Evolutionary conservation across 179 eudicot genomes (phyloP).

Genomic region (Silene noctiflora): DNA sequence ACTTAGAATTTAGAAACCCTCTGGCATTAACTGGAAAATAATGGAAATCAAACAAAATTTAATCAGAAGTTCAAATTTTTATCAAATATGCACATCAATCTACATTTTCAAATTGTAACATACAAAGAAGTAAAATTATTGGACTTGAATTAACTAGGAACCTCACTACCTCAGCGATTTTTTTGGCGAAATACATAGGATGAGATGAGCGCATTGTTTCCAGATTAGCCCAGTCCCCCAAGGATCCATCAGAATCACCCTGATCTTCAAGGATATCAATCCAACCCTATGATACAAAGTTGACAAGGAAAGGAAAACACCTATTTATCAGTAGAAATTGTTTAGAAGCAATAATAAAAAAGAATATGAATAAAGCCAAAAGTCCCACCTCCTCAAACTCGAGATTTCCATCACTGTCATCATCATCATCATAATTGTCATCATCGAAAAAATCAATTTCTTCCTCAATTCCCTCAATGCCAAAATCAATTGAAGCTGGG

Average conservation of each 20-base stretch:
- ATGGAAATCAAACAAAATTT: not conserved
- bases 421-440: conserved; percentile 33
- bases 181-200: conserved; percentile 87
- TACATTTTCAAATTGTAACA: not conserved
- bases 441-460: conserved; percentile 57
- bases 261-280: conserved; percentile 63
- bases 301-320: conserved; percentile 10
- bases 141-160: conserved; percentile 22
- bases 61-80: not conserved
- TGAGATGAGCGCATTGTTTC: conserved; percentile 88
- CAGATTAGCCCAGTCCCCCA: conserved; percentile 91
- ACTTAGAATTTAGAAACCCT: no score
- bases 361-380: not conserved
- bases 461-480: conserved; percentile 58
- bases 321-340: conserved; percentile 11
- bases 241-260: conserved; percentile 71
- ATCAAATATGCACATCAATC: conserved; percentile 12
- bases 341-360: not conserved
- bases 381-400: conserved; percentile 40
- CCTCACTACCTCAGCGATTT: conserved; percentile 79
- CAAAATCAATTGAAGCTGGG: conserved; percentile 57
- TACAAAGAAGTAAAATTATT: not conserved
- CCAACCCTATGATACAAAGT: conserved; percentile 60
- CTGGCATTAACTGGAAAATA: not conserved
- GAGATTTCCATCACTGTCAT: conserved; percentile 40